Base-by-base conservation (phyloP, 352 stramenopile species). In the Globisporangium iwayamae region DNA sequence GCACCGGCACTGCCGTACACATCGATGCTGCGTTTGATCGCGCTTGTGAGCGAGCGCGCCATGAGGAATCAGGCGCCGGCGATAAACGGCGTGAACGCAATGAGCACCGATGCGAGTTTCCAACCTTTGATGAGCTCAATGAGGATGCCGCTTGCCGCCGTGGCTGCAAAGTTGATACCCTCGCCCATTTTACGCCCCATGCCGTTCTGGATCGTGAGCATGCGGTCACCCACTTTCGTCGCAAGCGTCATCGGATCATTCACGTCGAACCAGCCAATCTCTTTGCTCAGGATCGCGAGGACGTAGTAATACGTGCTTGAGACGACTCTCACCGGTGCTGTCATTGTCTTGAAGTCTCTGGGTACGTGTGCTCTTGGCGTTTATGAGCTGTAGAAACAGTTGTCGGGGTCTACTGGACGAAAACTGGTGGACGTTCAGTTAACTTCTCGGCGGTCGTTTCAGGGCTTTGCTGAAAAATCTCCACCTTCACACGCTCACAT, bases 261-360 rank as follows among this genome's bases (percentile, higher is more conserved):
- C 32, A 88, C 70, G 43, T 90, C 81, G 32, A 90, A 90, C 81
- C 81, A 88, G 10, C 76, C 81, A 53, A 90, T 87, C 47, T 87
- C 78, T 60, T 89, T 78, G 16, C 77, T 80, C 43, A 85, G 68
- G 41, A 90, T 86, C 1, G 80, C 74, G 46, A 65, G 69, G 1
- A 83, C 73, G 52, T 90, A 28, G 25, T 28, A 28, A 2, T 2
- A 28, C 25, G 25, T 28, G 25, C 25, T 28, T 28, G 25, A 28
- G 25, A 28, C 25, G 25, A 28, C 25, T 28, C 25, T 4, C 9
- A 41, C 36, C 0, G 9, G 9, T 14, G 9, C 14, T 41, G 3
- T 41, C 36, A 10, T 41, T 16, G 9, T 14, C 36, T 41, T 41
- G 36, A 14, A 10, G 9, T 41, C 14, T 14, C 36, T 41, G 34